Evolutionary conservation across 2,329 filamentous ascomycete species (phyloP).

Genomic region (Periglandula ipomoeae): DNA sequence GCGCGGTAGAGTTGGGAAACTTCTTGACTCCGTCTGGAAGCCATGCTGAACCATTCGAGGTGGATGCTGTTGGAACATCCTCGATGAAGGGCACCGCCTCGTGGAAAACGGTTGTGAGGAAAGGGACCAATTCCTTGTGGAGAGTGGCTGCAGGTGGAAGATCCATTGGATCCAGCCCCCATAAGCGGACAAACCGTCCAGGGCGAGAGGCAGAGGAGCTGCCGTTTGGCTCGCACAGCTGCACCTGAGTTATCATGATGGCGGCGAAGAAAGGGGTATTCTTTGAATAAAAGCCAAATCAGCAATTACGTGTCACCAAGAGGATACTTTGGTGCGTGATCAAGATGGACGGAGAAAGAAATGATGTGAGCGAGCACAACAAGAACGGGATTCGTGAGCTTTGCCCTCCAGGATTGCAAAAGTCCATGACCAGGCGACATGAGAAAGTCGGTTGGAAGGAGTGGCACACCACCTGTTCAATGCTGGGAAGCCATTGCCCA

Average conservation of each 20-base stretch:
- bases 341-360: neutral
- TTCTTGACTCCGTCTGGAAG: constrained; percentile 39
- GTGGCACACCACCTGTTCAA: neutral
- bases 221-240: constrained; percentile 10
- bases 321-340: too few species aligned
- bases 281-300: too few species aligned
- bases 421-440: neutral
- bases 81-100: constrained; percentile 53
- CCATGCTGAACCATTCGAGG: constrained; percentile 29
- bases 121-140: constrained; percentile 35
- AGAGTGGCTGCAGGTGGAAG: constrained; percentile 34
- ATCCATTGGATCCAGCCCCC: constrained; percentile 38
- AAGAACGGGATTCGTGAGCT: neutral
- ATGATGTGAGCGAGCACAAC: too few species aligned
- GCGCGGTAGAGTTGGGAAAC: constrained; percentile 38
- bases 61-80: constrained; percentile 29
- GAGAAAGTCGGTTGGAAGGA: neutral
- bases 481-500: neutral
- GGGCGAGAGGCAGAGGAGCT: constrained; percentile 12
- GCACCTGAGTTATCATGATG: constrained; percentile 1
- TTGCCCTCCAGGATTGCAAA: neutral
- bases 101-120: constrained; percentile 43
- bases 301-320: too few species aligned
- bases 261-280: neutral
- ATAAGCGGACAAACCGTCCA: constrained; percentile 44